phyloP scores from a whole-genome alignment of 1,284 basidiomycete species.

The Sanguinoderma infundibulare region DNA sequence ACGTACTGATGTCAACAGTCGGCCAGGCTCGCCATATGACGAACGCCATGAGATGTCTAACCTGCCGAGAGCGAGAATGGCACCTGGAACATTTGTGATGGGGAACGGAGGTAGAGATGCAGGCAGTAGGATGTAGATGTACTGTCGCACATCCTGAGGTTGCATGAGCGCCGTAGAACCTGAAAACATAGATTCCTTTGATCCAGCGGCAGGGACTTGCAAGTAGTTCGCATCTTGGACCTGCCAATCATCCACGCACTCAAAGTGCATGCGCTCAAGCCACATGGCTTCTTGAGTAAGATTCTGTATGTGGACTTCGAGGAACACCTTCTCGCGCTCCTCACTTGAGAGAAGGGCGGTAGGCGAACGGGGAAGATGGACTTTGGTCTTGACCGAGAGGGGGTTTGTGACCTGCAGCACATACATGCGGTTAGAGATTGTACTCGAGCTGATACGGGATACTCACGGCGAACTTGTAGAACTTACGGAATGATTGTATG shows the following conservation, averaged over 20 bases:
- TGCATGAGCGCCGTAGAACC: conserved; percentile 71
- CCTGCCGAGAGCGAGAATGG: conserved; percentile 75
- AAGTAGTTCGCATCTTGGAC: conserved; percentile 57
- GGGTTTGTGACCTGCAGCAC: conserved; percentile 62
- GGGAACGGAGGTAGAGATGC: conserved; percentile 51
- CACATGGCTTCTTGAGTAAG: conserved; percentile 76
- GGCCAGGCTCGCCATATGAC: conserved; percentile 79
- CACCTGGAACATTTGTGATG: conserved; percentile 61
- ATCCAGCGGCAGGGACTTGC: conserved; percentile 28
- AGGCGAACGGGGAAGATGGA: conserved; percentile 75
- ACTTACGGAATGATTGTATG: conserved; percentile 80
- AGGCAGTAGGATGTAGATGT: conserved; percentile 80
- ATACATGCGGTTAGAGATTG: neutral
- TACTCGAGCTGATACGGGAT: neutral
- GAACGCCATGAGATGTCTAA: conserved; percentile 86
- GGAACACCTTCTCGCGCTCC: conserved; percentile 80
- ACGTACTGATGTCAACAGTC: conserved; percentile 75
- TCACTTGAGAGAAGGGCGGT: conserved; percentile 62
- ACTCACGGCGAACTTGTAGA: conserved; percentile 87
- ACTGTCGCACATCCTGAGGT: conserved; percentile 82
- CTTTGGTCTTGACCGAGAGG: conserved; percentile 88
- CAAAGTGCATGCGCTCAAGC: conserved; percentile 77
- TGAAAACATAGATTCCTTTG: conserved; percentile 54
- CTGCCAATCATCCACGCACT: conserved; percentile 73
- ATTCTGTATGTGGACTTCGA: conserved; percentile 90